These are phyloP conservation scores for Rhizopogon vesiculosus DNA, from an alignment of 768 basidiomycete genomes.

Conservation along the genomic window DNA sequence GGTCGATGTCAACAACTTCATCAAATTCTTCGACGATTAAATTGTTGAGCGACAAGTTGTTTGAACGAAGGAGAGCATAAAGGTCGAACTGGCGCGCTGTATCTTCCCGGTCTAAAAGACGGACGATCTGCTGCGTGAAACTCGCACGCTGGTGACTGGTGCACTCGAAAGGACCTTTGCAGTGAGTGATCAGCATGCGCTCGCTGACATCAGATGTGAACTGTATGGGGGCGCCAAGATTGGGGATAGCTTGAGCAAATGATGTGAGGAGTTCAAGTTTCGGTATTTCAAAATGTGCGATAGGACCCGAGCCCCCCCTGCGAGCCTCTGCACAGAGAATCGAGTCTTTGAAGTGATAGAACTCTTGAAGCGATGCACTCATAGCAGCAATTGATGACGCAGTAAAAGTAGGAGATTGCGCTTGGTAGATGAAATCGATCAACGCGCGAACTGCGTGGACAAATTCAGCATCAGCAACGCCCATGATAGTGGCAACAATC, in stretches of 20 bases:
- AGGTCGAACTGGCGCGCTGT: too few relatives aligned
- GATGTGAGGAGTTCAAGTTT: conserved; percentile 36
- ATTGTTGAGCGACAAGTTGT: too few relatives aligned
- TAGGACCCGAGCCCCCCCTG: neutral
- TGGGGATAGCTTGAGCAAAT: conserved; percentile 22
- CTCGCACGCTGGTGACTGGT: conserved; percentile 10
- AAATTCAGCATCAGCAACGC: neutral
- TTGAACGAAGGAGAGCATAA: too few relatives aligned
- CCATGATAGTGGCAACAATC: conserved; percentile 24
- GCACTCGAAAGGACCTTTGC: conserved; percentile 26
- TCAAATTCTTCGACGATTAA: too few relatives aligned
- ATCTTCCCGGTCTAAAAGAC: too few relatives aligned
- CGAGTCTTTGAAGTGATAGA: neutral
- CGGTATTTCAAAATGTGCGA: conserved; percentile 32
- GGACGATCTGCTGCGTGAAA: too few relatives aligned
- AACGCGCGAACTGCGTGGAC: neutral
- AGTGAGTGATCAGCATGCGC: conserved; percentile 25
- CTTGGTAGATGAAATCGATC: conserved; percentile 1
- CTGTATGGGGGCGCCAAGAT: conserved; percentile 26
- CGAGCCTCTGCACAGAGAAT: conserved; percentile 1
- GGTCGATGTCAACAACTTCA: too few relatives aligned
- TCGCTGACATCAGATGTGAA: conserved; percentile 33
- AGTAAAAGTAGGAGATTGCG: neutral
- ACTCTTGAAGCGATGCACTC: neutral
- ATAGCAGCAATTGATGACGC: neutral